Evolutionary conservation across 164 flowering plant genomes (phyloP), one percentile per base, ranked within the genome.

Genomic region (Stephania cephalantha): DNA sequence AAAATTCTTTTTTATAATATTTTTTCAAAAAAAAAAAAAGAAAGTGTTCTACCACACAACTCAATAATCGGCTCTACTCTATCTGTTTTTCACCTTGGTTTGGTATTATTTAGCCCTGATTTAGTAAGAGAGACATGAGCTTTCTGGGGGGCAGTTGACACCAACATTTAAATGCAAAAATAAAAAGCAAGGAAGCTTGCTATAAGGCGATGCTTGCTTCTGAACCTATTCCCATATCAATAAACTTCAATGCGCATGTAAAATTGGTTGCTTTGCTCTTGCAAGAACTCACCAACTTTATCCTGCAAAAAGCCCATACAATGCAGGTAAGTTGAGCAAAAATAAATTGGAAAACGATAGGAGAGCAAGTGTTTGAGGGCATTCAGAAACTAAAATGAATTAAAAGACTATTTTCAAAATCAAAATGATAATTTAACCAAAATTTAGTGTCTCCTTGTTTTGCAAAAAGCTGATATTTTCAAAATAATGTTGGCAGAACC

Each of bases 211-310:
- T 20, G 70, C 68, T 73, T 52, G 69, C 52, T 74, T 71, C 69
- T 71, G 69, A 68, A 69, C 74, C 77, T 72, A 73, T 4, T 53
- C 68, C 68, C 74, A 72, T 72, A 69, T 45, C 12, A 70, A 53
- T 71, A 71, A 17, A 68, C 73, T 67, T 78, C 75, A 73, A 72
- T 68, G 55, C 35, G 70, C 53, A 18, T 76, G 68, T 45, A 70
- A 72, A 74, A 35, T 74, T 69, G 45, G 70, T 78, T 72, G 75
- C 61, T 61, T 55, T 80, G 75, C 72, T 78, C 72, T 78, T 63
- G 46, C 71, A 67, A 71, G 75, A 73, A 86, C 97, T 92, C 88
- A 92, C 98, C 97, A 82, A 94, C 92, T 92, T 92, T 92, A 85
- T 92, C 98, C 98, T 94, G 97, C 67, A 78, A 77, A 78, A 78